phyloP scores from a whole-genome alignment of 2,329 filamentous ascomycete species.

The Fusarium denticulatum region DNA sequence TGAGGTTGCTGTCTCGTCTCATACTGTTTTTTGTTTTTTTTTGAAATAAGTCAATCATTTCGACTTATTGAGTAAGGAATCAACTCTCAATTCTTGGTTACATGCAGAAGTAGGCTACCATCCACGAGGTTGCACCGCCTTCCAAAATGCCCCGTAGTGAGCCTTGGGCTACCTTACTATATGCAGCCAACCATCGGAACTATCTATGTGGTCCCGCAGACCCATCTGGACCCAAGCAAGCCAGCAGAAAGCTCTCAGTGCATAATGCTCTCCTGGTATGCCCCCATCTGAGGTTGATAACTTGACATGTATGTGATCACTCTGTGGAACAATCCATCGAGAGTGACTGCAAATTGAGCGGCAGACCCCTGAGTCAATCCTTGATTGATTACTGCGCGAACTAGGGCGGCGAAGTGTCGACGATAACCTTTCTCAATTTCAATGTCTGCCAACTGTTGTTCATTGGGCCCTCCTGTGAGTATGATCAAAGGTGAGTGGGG shows the following conservation, averaged over 20 bases:
- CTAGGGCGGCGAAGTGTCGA: constrained; percentile 16
- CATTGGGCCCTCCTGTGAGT: neutral
- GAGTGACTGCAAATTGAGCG: constrained; percentile 4
- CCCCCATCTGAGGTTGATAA: neutral
- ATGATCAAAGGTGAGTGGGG: neutral
- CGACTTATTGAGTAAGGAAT: too few species aligned
- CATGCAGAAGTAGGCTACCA: neutral
- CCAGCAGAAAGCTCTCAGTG: neutral
- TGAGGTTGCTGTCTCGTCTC: neutral
- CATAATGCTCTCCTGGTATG: neutral
- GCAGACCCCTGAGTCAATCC: constrained; percentile 18
- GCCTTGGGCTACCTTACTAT: constrained; percentile 4
- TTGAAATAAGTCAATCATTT: neutral
- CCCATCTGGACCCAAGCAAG: neutral
- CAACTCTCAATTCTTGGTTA: neutral
- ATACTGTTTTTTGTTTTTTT: neutral
- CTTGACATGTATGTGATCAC: constrained; percentile 6
- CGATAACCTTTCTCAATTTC: constrained; percentile 9
- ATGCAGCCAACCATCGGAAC: neutral
- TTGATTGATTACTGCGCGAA: neutral
- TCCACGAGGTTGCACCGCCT: neutral
- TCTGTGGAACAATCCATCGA: neutral
- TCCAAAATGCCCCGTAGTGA: constrained; percentile 9
- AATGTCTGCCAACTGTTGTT: neutral
- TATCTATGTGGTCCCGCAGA: neutral